phyloP scores from a whole-genome alignment of 139 green algal species.

The Microglena sp. region DNA sequence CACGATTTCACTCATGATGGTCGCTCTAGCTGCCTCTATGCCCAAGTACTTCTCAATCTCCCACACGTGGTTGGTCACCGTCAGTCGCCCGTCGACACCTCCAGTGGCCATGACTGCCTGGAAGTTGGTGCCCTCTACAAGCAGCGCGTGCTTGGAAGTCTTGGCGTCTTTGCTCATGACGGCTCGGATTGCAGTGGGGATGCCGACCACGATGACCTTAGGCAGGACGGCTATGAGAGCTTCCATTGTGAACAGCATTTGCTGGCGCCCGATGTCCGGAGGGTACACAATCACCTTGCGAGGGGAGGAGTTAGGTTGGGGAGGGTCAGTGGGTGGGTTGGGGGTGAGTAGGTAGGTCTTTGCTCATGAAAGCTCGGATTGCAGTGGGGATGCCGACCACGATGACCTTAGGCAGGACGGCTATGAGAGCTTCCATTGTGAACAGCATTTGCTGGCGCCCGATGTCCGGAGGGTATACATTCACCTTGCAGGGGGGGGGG shows the following conservation, averaged over 20 bases:
- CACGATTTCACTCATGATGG: slow-evolving; percentile 85
- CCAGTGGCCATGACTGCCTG: slow-evolving; percentile 28
- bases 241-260: slow-evolving; percentile 42
- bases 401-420: slow-evolving; percentile 50
- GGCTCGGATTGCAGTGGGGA: slow-evolving; percentile 75
- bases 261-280: slow-evolving; percentile 15
- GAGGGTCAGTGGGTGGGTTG: no score
- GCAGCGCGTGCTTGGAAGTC: slow-evolving; percentile 47
- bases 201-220: slow-evolving; percentile 79
- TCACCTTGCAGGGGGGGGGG: no score
- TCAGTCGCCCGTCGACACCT: slow-evolving; percentile 22
- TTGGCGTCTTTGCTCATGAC: slow-evolving; percentile 78
- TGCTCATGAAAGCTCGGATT: slow-evolving; percentile 83
- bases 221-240: slow-evolving; percentile 15
- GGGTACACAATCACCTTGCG: slow-evolving; percentile 21
- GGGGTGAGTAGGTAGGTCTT: no score
- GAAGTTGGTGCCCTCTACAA: slow-evolving; percentile 70
- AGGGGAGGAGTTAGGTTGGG: no score
- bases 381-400: slow-evolving; percentile 82
- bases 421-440: slow-evolving; percentile 29
- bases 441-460: slow-evolving; percentile 33
- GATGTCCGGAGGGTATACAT: slow-evolving; percentile 24
- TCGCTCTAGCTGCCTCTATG: slow-evolving; percentile 73
- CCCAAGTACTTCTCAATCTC: slow-evolving; percentile 79
- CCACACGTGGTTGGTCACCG: slow-evolving; percentile 88